Base-by-base conservation (phyloP, 306 rosid species). In the Glycine tomentella region DNA sequence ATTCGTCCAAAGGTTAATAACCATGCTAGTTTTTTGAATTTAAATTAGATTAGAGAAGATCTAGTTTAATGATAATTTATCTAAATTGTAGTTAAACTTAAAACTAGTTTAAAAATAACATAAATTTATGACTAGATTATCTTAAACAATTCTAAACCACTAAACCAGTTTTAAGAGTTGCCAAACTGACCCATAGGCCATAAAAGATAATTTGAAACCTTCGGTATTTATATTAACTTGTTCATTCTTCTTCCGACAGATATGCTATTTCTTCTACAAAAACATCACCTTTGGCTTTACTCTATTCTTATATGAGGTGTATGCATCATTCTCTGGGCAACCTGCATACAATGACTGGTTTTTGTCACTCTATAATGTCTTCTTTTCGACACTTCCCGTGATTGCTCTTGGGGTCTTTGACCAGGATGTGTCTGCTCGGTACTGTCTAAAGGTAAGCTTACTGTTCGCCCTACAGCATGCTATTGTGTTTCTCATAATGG, bases 231-330 rank as follows among this genome's bases (percentile, higher is more conserved):
- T 77, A 72, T 61, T 86, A 85, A 90, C 55, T 62, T 49, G 16
- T 61, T 78, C 64, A 61, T 81, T 87, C 75, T 80, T 87, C 51
- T 72, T 48, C 62, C 84, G 33, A 75, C 98, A 96, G 99, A 90
- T 96, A 81, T 96, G 99, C 92, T 96, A 96, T 78, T 93, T 96
- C 68, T 93, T 96, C 95, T 96, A 89, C 94, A 96, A 96, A 91
- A 96, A 90, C 78, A 55, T 96, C 65, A 81, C 97, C 44, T 96
- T 93, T 86, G 99, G 98, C 31, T 90, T 96, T 79, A 90, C 99
- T 33, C 72, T 96, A 61, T 96, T 96, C 91, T 77, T 93, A 45
- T 96, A 92, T 5, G 99, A 93, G 91, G 92, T 93, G 12, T 82
- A 83, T 84, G 80, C 99, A 33, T 85, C 99, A 44, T 96, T 93